Evolutionary conservation across 2,329 filamentous ascomycete species (phyloP).

Genomic region (Colletotrichum sp.): DNA sequence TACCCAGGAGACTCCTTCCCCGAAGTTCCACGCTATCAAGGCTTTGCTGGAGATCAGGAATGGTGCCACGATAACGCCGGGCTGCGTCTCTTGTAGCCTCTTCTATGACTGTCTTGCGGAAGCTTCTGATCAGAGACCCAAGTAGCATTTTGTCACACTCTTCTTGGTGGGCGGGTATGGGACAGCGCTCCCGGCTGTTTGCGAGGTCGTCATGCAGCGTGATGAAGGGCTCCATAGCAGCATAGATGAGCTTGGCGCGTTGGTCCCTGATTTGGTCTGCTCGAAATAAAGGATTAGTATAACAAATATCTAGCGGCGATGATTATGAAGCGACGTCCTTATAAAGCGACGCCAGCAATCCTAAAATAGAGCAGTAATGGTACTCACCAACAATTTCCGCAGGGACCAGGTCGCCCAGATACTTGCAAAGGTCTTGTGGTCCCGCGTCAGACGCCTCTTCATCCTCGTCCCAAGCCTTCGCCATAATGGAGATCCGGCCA

Average conservation of each 20-base stretch:
- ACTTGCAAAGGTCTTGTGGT: not conserved
- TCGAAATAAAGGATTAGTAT: not conserved
- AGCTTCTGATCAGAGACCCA: not conserved
- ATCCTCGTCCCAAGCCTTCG: too few relatives aligned
- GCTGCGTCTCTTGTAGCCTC: not conserved
- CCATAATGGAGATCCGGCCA: not conserved
- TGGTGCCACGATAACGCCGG: not conserved
- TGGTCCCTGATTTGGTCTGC: not conserved
- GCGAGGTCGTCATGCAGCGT: not conserved
- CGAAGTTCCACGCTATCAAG: not conserved
- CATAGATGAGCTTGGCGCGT: not conserved
- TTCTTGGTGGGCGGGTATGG: too few relatives aligned
- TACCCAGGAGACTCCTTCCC: too few relatives aligned
- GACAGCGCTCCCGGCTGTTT: too few relatives aligned
- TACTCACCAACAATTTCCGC: not conserved
- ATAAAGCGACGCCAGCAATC: too few relatives aligned
- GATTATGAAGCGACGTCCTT: too few relatives aligned
- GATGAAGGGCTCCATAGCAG: not conserved
- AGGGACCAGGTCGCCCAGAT: not conserved
- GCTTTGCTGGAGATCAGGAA: not conserved
- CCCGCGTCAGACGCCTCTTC: rapidly evolving
- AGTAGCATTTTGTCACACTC: not conserved
- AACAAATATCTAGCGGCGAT: rapidly evolving
- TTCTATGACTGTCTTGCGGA: not conserved
- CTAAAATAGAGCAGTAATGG: too few relatives aligned